phyloP scores from a whole-genome alignment of 2,329 filamentous ascomycete species.

The Fusarium sp. region DNA sequence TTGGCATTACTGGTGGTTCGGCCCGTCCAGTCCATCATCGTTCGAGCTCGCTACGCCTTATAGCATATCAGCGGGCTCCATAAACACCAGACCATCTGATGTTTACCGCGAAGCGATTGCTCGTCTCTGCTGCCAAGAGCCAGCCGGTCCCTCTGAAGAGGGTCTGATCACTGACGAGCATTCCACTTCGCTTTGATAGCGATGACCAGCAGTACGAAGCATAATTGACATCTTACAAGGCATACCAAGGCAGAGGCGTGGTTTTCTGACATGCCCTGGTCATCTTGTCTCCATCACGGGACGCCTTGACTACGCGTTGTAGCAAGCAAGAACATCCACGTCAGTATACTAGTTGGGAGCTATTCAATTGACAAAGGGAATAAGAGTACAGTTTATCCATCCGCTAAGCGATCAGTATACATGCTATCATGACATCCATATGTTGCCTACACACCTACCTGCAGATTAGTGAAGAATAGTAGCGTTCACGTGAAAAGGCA shows the following conservation, averaged over 20 bases:
- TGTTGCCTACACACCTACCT: not conserved
- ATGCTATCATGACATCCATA: not conserved
- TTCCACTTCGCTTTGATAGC: slow-evolving; percentile 6
- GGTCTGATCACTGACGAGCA: not conserved
- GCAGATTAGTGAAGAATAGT: not conserved
- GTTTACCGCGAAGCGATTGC: slow-evolving; percentile 17
- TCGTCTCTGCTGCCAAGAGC: slow-evolving; percentile 1
- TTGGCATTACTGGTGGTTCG: slow-evolving; percentile 30
- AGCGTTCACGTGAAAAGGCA: slow-evolving; percentile 10
- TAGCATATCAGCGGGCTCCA: slow-evolving; percentile 24
- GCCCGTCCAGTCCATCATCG: slow-evolving; percentile 37
- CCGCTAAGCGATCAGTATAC: not conserved
- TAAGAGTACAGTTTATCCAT: not conserved
- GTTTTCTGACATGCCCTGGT: slow-evolving; percentile 24
- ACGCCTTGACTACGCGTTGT: slow-evolving; percentile 17
- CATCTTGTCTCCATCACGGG: slow-evolving; percentile 14
- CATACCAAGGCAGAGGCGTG: slow-evolving; percentile 21
- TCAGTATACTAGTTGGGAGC: not conserved
- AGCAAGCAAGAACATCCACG: slow-evolving; percentile 7
- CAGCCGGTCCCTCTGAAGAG: not conserved
- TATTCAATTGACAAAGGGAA: not conserved
- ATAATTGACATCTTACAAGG: slow-evolving; percentile 18
- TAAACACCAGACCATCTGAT: slow-evolving; percentile 32
- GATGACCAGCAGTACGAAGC: not conserved
- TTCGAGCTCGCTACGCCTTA: slow-evolving; percentile 29